phyloP scores from a whole-genome alignment of 2,329 filamentous ascomycete species.

The Cryoendolithus antarcticus region DNA sequence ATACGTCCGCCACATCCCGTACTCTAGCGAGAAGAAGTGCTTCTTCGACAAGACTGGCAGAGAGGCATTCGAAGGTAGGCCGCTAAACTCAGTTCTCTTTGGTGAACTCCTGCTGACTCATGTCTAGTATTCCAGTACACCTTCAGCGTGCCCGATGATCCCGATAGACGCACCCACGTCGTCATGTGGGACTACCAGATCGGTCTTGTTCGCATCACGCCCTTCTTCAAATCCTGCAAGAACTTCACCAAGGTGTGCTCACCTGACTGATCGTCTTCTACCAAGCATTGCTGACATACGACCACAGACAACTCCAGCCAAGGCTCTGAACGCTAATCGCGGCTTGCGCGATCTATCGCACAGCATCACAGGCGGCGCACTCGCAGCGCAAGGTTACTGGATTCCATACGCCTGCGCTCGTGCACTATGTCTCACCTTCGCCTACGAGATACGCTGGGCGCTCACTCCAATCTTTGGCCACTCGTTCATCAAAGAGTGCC shows the following conservation, averaged over 20 bases:
- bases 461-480: constrained; percentile 84
- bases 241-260: constrained; percentile 65
- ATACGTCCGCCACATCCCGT: constrained; percentile 60
- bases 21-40: constrained; percentile 86
- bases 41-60: constrained; percentile 78
- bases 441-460: constrained; percentile 68
- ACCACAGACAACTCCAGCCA: constrained; percentile 69
- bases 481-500: constrained; percentile 63
- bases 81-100: too few relatives aligned
- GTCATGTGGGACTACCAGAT: constrained; percentile 98
- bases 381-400: constrained; percentile 95
- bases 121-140: constrained; percentile 71
- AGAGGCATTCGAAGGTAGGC: constrained; percentile 79
- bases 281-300: not conserved
- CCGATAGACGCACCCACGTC: constrained; percentile 32
- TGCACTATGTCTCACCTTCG: constrained; percentile 83
- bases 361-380: constrained; percentile 85
- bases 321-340: constrained; percentile 56
- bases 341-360: constrained; percentile 79
- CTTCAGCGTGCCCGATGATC: constrained; percentile 58
- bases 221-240: constrained; percentile 79
- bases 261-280: not conserved
- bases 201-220: constrained; percentile 84
- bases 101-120: too few relatives aligned
- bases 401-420: constrained; percentile 80